phyloP scores from a whole-genome alignment of 441 rosid species.

The Kokia cookei region DNA sequence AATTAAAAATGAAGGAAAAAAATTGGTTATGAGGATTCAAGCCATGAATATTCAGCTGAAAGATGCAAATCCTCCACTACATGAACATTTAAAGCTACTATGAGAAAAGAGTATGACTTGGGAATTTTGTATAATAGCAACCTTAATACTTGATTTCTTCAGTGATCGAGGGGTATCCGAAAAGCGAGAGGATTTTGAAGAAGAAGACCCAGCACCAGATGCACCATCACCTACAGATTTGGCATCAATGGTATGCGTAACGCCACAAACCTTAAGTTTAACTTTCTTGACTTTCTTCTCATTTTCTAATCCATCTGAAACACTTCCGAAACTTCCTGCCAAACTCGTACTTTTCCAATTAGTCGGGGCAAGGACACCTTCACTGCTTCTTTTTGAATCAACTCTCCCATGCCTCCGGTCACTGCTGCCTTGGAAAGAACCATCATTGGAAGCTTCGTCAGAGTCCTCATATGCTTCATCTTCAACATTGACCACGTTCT shows the following conservation, averaged over 20 bases:
- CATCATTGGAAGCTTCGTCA: constrained; percentile 64
- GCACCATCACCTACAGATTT: constrained; percentile 19
- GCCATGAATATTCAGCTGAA: not conserved
- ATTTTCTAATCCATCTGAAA: constrained; percentile 21
- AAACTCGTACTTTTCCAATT: constrained; percentile 23
- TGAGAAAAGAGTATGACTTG: not conserved
- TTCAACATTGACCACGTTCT: constrained; percentile 36
- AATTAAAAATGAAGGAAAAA: not conserved
- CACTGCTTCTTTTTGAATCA: constrained; percentile 44
- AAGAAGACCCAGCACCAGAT: constrained; percentile 18
- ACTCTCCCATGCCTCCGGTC: constrained; percentile 44
- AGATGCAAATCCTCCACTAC: not conserved
- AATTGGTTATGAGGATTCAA: not conserved
- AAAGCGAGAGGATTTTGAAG: constrained; percentile 15
- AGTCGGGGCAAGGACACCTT: constrained; percentile 37
- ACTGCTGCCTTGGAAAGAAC: constrained; percentile 57
- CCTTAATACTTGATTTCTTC: constrained; percentile 19
- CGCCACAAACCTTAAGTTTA: constrained; percentile 36
- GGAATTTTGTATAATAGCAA: constrained; percentile 4
- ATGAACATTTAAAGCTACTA: not conserved
- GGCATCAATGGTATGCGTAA: constrained; percentile 28
- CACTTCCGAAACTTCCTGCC: constrained; percentile 8
- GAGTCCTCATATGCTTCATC: constrained; percentile 60
- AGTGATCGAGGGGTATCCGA: constrained; percentile 13
- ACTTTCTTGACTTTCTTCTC: constrained; percentile 36